phyloP scores from a whole-genome alignment of 768 basidiomycete species.

The Xerocomus brunneocitrinus region DNA sequence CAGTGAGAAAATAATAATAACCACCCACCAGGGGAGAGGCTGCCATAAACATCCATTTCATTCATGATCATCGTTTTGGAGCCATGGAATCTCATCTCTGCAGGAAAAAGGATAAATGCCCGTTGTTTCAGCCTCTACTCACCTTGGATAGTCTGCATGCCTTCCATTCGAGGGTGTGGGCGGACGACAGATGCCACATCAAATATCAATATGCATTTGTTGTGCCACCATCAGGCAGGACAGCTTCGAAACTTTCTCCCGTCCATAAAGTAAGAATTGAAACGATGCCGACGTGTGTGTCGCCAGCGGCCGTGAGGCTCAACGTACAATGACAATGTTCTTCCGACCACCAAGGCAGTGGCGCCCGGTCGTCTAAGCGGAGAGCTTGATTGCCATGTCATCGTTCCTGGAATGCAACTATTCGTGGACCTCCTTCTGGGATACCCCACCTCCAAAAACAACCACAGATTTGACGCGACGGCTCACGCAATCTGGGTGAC shows the following conservation, averaged over 20 bases:
- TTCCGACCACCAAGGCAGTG: constrained; percentile 22
- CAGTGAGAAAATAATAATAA: not conserved
- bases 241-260: constrained; percentile 16
- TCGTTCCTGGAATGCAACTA: constrained; percentile 6
- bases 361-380: constrained; percentile 4
- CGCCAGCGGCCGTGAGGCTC: constrained; percentile 1
- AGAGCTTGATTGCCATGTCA: constrained; percentile 3
- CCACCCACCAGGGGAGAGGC: not conserved
- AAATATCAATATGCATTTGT: not conserved
- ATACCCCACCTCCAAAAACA: not conserved
- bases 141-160: not conserved
- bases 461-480: constrained; percentile 1
- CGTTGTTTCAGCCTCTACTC: not conserved
- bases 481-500: constrained; percentile 4
- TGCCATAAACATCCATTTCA: not conserved
- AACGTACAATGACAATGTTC: constrained; percentile 2
- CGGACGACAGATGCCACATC: constrained; percentile 7
- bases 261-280: not conserved
- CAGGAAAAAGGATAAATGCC: constrained; percentile 5
- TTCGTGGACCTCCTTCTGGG: not conserved
- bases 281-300: constrained; percentile 1
- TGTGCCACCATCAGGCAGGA: constrained; percentile 8
- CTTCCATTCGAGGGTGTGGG: constrained; percentile 13
- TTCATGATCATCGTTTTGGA: constrained; percentile 25
- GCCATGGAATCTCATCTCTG: constrained; percentile 10